Percentiles rank a stretch among this genome's conserved stretches.
These are phyloP conservation scores for Heliamphora exappendiculata DNA, from an alignment of 148 eudicot genomes.

Conservation along the genomic window DNA sequence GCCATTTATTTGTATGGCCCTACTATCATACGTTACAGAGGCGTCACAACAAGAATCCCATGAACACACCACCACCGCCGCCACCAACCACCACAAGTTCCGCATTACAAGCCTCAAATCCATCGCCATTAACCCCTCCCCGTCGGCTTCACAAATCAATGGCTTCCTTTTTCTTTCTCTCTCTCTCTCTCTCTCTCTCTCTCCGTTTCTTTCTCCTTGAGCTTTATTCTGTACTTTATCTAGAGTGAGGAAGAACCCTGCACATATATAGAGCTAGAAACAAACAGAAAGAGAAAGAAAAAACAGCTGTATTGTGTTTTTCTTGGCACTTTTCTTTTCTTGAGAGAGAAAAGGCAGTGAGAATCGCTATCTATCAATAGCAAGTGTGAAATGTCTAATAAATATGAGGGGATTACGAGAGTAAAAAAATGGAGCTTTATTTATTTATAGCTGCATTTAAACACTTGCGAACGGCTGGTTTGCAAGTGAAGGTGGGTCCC, in stretches of 20 bases:
- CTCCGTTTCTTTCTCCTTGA: slow-evolving; percentile 10
- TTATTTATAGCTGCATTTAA: slow-evolving; percentile 25
- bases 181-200: slow-evolving; percentile 13
- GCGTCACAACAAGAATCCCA: slow-evolving; percentile 34
- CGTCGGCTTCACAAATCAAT: slow-evolving; percentile 23
- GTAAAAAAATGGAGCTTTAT: slow-evolving; percentile 17
- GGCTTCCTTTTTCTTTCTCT: slow-evolving; percentile 17
- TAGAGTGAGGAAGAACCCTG: slow-evolving; percentile 1
- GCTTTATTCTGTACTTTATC: slow-evolving; percentile 41
- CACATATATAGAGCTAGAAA: slow-evolving; percentile 13
- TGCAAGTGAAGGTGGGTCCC: slow-evolving; percentile 1
- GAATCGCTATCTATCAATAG: not conserved
- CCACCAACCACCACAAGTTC: slow-evolving; percentile 21
- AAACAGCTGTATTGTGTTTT: slow-evolving; percentile 34
- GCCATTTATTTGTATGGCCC: slow-evolving; percentile 73
- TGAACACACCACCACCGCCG: slow-evolving; percentile 32
- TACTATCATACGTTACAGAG: slow-evolving; percentile 61
- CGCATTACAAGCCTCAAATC: slow-evolving; percentile 23
- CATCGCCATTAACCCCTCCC: slow-evolving; percentile 18
- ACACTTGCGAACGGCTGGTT: slow-evolving; percentile 2
- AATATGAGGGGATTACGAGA: not conserved
- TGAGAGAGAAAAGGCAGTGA: slow-evolving; percentile 2
- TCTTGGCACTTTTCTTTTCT: not conserved
- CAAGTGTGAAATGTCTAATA: not conserved
- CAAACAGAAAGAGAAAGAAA: slow-evolving; percentile 7